A percentile compares a stretch with the other conserved stretches of the same genome.
phyloP scores from a whole-genome alignment of 2,329 filamentous ascomycete species.

The Colletotrichum scovillei region DNA sequence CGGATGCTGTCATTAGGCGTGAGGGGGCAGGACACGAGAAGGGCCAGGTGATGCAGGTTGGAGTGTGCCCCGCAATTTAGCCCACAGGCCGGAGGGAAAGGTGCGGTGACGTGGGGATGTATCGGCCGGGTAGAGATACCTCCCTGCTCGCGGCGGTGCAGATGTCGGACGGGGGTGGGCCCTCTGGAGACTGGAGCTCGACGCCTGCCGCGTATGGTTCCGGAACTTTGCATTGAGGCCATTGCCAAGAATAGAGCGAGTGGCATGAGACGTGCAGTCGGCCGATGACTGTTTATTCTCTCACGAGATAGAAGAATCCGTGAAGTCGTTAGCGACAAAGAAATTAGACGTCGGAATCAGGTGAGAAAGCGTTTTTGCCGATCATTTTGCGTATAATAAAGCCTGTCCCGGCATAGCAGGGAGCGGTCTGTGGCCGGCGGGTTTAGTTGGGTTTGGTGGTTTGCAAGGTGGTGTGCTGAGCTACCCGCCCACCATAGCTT shows the following conservation, averaged over 20 bases:
- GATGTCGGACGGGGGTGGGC: not conserved
- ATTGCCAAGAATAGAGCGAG: slow-evolving; percentile 24
- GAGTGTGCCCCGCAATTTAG: slow-evolving; percentile 32
- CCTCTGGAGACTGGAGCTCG: not conserved
- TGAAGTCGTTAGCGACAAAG: not conserved
- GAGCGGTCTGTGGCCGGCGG: slow-evolving; percentile 12
- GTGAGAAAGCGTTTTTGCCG: not conserved
- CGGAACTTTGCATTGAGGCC: not conserved
- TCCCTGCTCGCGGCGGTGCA: slow-evolving; percentile 3
- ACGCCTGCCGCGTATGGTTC: slow-evolving; percentile 5
- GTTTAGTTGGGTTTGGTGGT: not conserved
- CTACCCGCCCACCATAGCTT: slow-evolving; percentile 18
- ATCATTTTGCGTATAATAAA: not conserved
- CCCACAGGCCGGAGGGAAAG: slow-evolving; percentile 28
- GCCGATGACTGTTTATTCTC: slow-evolving; percentile 11
- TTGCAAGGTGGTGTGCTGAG: slow-evolving; percentile 16
- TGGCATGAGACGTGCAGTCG: slow-evolving; percentile 25
- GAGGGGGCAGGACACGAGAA: slow-evolving; percentile 26
- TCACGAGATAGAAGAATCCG: not conserved
- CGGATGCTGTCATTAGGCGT: slow-evolving; percentile 28
- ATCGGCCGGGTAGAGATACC: slow-evolving; percentile 22
- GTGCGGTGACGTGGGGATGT: slow-evolving; percentile 32
- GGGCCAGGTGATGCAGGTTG: slow-evolving; percentile 29
- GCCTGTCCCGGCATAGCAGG: not conserved
- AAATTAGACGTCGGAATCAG: not conserved